These are phyloP conservation scores for Aspergillus tubingensis DNA, from an alignment of 2,329 filamentous ascomycete species.

Conservation along the genomic window DNA sequence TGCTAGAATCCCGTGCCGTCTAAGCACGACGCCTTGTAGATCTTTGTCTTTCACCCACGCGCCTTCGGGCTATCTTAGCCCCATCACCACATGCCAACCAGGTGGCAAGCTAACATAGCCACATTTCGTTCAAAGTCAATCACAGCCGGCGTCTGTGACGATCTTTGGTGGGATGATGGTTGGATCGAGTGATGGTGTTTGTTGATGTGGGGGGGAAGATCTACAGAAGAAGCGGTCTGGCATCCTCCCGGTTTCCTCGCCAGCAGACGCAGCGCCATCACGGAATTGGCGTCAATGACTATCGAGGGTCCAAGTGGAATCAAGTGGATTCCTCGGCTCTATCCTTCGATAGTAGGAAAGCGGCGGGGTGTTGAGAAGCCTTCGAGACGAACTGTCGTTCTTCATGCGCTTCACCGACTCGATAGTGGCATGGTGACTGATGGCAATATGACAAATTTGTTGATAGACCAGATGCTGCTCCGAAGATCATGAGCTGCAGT, in stretches of 20 bases:
- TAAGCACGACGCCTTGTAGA: background rate
- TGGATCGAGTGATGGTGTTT: slow-evolving; percentile 1
- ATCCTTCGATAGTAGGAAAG: slow-evolving; percentile 1
- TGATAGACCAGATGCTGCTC: background rate
- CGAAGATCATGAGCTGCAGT: background rate
- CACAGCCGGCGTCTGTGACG: background rate
- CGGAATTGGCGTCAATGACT: background rate
- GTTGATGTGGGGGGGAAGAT: slow-evolving; percentile 6
- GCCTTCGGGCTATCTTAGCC: background rate
- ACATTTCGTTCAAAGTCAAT: background rate
- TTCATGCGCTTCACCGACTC: background rate
- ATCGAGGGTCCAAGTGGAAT: background rate
- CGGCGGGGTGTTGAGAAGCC: background rate
- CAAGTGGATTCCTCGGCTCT: background rate
- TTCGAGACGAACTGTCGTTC: background rate
- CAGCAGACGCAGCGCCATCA: background rate
- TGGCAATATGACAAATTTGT: background rate
- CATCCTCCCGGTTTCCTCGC: background rate
- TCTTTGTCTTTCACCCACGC: background rate
- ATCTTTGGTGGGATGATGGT: slow-evolving; percentile 1
- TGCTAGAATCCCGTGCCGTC: background rate
- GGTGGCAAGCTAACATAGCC: background rate
- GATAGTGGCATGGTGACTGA: background rate
- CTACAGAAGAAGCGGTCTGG: slow-evolving; percentile 9
- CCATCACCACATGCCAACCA: slow-evolving; percentile 7